These are phyloP conservation scores for Monilinia vaccinii-corymbosi DNA, from an alignment of 2,329 filamentous ascomycete genomes.

Conservation along the genomic window DNA sequence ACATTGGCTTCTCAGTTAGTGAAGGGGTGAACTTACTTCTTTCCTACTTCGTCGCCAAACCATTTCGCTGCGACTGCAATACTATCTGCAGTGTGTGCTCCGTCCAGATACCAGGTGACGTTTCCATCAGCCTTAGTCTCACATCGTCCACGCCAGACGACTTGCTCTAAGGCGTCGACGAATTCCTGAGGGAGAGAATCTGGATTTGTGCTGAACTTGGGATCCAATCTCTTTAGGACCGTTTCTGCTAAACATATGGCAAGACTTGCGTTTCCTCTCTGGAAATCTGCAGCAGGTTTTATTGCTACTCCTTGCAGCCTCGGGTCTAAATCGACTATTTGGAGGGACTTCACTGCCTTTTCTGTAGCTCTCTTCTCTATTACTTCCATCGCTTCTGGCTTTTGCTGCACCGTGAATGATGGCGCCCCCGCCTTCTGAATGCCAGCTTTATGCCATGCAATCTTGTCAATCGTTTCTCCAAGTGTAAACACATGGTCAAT, in stretches of 20 bases:
- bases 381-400: conserved; percentile 37
- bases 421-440: conserved; percentile 54
- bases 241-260: conserved; percentile 44
- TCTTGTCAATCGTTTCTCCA: conserved; percentile 53
- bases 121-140: conserved; percentile 47
- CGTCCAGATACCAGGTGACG: conserved; percentile 81
- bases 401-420: conserved; percentile 50
- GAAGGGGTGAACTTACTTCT: conserved; percentile 16
- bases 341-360: conserved; percentile 37
- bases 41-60: conserved; percentile 52
- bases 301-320: conserved; percentile 39
- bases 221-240: conserved; percentile 36
- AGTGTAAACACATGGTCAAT: conserved; percentile 60
- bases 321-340: conserved; percentile 38
- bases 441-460: conserved; percentile 67
- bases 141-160: conserved; percentile 74
- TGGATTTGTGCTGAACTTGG: conserved; percentile 22
- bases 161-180: conserved; percentile 61
- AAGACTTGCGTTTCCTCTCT: conserved; percentile 48
- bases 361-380: conserved; percentile 43
- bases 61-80: conserved; percentile 72
- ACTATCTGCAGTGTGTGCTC: conserved; percentile 87
- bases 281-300: conserved; percentile 45
- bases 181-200: conserved; percentile 47
- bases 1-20: neutral